Evolutionary conservation across 208 protist genomes (phyloP).

Genomic region (Acanthamoeba divionensis): DNA sequence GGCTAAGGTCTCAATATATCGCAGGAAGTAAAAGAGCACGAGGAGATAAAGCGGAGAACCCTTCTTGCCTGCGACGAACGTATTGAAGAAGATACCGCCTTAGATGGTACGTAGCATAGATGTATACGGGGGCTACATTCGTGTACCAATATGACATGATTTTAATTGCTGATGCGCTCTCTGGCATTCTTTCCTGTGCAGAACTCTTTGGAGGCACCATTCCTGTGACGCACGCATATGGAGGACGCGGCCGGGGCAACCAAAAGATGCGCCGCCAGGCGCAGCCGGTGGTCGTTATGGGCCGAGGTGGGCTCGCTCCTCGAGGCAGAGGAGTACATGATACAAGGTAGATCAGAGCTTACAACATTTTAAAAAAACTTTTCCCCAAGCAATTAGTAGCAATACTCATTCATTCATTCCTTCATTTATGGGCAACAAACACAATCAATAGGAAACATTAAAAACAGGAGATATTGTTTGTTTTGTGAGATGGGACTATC

Average conservation of each 20-base stretch:
- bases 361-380: not conserved
- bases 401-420: not conserved
- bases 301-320: not conserved
- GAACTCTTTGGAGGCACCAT: not conserved
- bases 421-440: not conserved
- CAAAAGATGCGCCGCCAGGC: conserved; percentile 6
- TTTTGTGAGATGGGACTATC: too few relatives aligned
- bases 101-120: not conserved
- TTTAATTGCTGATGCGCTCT: not conserved
- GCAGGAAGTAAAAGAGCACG: too few relatives aligned
- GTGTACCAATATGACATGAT: not conserved
- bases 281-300: not conserved
- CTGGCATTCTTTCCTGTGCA: not conserved
- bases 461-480: too few relatives aligned
- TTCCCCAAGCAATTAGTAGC: not conserved
- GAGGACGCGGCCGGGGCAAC: not conserved
- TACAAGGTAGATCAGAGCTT: too few relatives aligned
- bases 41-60: conserved; percentile 33
- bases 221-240: not conserved
- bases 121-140: not conserved
- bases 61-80: conserved; percentile 29
- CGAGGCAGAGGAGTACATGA: not conserved
- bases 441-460: too few relatives aligned
- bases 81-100: conserved; percentile 10
- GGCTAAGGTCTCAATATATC: too few relatives aligned